Conservation (phyloP, 768 basidiomycete genomes). For the Boletus sp. region DNA sequence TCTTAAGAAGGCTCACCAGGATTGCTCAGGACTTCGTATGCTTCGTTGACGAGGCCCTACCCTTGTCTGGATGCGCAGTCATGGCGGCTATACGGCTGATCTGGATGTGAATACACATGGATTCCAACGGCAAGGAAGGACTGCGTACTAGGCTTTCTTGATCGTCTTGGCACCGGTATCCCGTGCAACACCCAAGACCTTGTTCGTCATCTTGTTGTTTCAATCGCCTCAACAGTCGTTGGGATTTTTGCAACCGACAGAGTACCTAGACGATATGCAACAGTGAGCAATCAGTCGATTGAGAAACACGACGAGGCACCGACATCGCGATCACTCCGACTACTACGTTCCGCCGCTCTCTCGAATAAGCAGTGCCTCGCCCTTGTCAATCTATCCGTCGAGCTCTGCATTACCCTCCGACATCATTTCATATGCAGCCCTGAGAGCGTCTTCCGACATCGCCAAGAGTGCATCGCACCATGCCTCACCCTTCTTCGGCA, state of each 20-base stretch:
- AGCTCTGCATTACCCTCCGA: constrained; percentile 59
- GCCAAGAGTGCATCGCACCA: no score
- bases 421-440: constrained; percentile 27
- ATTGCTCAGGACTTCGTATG: constrained; percentile 70
- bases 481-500: no score
- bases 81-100: constrained; percentile 75
- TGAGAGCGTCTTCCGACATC: constrained; percentile 41
- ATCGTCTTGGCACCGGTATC: constrained; percentile 89
- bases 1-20: constrained; percentile 44
- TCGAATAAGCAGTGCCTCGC: constrained; percentile 68
- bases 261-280: constrained; percentile 74
- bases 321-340: constrained; percentile 72
- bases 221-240: constrained; percentile 82
- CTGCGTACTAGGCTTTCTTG: constrained; percentile 78
- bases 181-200: constrained; percentile 81
- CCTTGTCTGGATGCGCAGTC: constrained; percentile 90
- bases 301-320: constrained; percentile 18
- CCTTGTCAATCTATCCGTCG: constrained; percentile 73
- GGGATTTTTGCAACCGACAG: constrained; percentile 72
- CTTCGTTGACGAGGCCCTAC: no score
- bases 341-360: constrained; percentile 79
- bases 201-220: constrained; percentile 96
- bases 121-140: neutral
- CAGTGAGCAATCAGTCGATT: neutral
- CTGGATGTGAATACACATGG: neutral